These are phyloP conservation scores for Cyclotella kingstonii DNA, from an alignment of 108 stramenopile genomes.

Conservation along the genomic window DNA sequence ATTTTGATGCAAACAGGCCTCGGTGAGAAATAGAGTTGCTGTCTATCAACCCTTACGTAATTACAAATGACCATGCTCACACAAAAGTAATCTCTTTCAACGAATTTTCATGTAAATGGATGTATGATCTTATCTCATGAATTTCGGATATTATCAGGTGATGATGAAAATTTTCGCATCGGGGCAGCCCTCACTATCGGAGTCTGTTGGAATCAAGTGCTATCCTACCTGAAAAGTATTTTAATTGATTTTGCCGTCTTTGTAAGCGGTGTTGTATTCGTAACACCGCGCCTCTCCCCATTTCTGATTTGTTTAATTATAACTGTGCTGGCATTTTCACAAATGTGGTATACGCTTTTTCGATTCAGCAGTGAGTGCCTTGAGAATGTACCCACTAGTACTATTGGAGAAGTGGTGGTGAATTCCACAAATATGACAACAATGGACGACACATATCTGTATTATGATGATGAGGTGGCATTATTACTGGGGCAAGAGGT, in stretches of 20 bases:
- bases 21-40: too few relatives aligned
- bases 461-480: conserved; percentile 14
- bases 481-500: conserved; percentile 1
- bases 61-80: too few relatives aligned
- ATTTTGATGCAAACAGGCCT: conserved; percentile 49
- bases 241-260: conserved; percentile 82
- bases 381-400: background rate
- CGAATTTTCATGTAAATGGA: too few relatives aligned
- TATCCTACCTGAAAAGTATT: conserved; percentile 71
- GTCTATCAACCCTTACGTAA: too few relatives aligned
- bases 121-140: too few relatives aligned
- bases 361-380: conserved; percentile 44
- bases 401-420: background rate
- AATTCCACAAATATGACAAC: background rate
- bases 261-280: conserved; percentile 65
- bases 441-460: background rate
- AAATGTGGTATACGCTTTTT: conserved; percentile 80
- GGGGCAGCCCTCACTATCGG: conserved; percentile 70
- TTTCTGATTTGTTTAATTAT: conserved; percentile 68
- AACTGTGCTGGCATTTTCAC: conserved; percentile 77
- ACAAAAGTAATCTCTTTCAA: too few relatives aligned
- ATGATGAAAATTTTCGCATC: conserved; percentile 46
- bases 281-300: conserved; percentile 57
- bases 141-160: too few relatives aligned
- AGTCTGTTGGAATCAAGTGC: conserved; percentile 60